These are phyloP conservation scores for Dendryphion nanum DNA, from an alignment of 2,329 filamentous ascomycete species.

Conservation along the genomic window DNA sequence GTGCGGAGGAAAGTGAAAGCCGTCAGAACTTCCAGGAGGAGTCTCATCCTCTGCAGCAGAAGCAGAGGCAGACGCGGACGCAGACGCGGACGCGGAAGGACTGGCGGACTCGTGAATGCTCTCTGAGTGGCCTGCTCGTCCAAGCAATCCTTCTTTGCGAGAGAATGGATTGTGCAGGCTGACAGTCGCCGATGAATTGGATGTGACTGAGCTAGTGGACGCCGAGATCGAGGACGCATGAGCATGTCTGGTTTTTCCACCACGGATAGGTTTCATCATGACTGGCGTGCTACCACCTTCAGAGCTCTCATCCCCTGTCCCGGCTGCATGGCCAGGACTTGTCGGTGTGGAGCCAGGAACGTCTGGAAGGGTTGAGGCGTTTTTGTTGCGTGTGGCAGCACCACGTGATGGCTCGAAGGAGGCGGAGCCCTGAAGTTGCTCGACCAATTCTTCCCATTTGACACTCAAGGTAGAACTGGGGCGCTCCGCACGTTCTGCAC, in stretches of 20 bases:
- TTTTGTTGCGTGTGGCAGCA: slow-evolving; percentile 32
- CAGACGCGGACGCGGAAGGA: slow-evolving; percentile 25
- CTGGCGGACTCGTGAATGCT: slow-evolving; percentile 24
- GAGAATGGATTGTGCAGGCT: slow-evolving; percentile 23
- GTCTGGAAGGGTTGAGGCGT: slow-evolving; percentile 3
- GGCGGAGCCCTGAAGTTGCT: slow-evolving; percentile 41
- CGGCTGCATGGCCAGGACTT: slow-evolving; percentile 12
- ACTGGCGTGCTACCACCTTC: slow-evolving; percentile 29
- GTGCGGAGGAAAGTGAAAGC: slow-evolving; percentile 32
- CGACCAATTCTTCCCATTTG: slow-evolving; percentile 55
- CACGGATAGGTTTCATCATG: slow-evolving; percentile 27
- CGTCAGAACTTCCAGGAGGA: slow-evolving; percentile 36
- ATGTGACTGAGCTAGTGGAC: slow-evolving; percentile 32
- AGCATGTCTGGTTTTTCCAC: slow-evolving; percentile 26
- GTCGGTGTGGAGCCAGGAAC: slow-evolving; percentile 9
- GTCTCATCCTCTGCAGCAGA: slow-evolving; percentile 27
- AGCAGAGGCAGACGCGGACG: slow-evolving; percentile 24
- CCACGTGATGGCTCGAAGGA: slow-evolving; percentile 31
- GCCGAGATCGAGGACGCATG: slow-evolving; percentile 33
- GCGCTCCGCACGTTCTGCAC: slow-evolving; percentile 53
- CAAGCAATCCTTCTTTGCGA: slow-evolving; percentile 12
- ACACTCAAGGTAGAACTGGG: slow-evolving; percentile 49
- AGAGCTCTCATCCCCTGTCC: not conserved
- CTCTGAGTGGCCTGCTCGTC: slow-evolving; percentile 15
- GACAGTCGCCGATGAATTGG: slow-evolving; percentile 21